A percentile compares a stretch with the other conserved stretches of the same genome.
These are phyloP conservation scores for Cytospora paraplurivora DNA, from an alignment of 2,329 filamentous ascomycete genomes.

Conservation along the genomic window DNA sequence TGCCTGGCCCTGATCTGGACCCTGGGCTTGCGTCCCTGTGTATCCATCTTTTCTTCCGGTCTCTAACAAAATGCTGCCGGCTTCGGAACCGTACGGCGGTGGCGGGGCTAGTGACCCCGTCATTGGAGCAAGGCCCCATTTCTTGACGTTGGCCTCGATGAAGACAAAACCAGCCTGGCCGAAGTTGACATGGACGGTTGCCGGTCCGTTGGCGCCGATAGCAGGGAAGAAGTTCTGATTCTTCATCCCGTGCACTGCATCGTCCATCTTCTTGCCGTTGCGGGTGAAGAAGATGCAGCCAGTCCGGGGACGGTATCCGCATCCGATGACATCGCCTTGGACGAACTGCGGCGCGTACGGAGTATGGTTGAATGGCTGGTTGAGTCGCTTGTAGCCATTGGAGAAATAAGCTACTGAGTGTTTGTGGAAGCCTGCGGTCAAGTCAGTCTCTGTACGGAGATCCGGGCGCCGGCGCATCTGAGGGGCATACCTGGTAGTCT, in stretches of 20 bases:
- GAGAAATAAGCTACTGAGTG: conserved; percentile 91
- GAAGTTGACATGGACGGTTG: conserved; percentile 93
- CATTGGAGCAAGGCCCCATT: conserved; percentile 96
- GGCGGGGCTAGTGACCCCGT: conserved; percentile 93
- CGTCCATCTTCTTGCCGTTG: conserved; percentile 96
- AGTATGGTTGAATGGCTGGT: conserved; percentile 84
- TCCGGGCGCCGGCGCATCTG: neutral
- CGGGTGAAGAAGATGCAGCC: conserved; percentile 97
- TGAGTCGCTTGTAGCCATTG: conserved; percentile 81
- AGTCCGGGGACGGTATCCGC: conserved; percentile 91
- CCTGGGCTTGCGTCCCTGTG: conserved; percentile 44
- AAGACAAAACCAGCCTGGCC: conserved; percentile 98
- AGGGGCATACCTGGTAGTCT: conserved; percentile 78
- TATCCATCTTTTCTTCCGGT: conserved; percentile 70
- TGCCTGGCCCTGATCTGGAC: conserved; percentile 41
- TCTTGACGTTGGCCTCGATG: conserved; percentile 99
- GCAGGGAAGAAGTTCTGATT: conserved; percentile 97
- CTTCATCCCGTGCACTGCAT: conserved; percentile 90
- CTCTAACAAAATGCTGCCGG: conserved; percentile 93
- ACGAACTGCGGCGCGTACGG: conserved; percentile 82
- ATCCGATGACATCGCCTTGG: conserved; percentile 93
- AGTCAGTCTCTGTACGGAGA: neutral
- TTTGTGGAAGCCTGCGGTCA: conserved; percentile 76
- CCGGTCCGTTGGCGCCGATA: conserved; percentile 92
- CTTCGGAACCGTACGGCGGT: conserved; percentile 94